Base-by-base conservation (phyloP, 768 basidiomycete species). In the Tephrocybe sp. region DNA sequence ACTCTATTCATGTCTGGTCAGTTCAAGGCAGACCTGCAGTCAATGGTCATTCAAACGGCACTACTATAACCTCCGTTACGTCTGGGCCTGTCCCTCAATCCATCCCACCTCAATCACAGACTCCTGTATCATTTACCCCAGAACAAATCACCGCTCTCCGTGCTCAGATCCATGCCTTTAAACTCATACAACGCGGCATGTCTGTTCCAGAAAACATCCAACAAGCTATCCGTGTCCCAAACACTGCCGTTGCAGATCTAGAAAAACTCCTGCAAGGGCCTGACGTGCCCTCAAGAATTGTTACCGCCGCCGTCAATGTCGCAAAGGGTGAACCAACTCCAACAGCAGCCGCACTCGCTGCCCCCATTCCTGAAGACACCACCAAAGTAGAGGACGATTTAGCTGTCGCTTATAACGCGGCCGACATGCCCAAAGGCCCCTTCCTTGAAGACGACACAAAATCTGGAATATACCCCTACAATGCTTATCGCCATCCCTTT, bases 381-480 rank as follows among this genome's bases (percentile, higher is more conserved):
- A 68, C 78, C 50, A 85, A 87, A 54, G 70, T 78, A 14, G 86
- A 88, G 57, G 83, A 87, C 33, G 63, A 73, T 10, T 68, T 74
- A 11, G 55, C 65, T 1, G 55, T 70, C 6, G 64, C 75, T 32
- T 67, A 81, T 5, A 77, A 84, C 48, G 69, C 78, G 8, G 71
- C 77, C 2, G 82, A 87, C 55, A 63, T 85, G 40, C 85, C 90
- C 20, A 87, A 87, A 55, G 87, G 84, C 0, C 82, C 83, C 5
- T 85, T 83, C 68, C 73, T 89, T 26, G 92, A 96, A 54, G 87
- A 89, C 63, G 83, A 95, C 64, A 72, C 80, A 46, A 75, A 81
- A 51, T 93, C 92, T 0, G 81, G 83, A 35, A 85, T 95, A 52
- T 93, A 95, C 61, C 94, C 94, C 2, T 95, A 94, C 73, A 96